Evolutionary conservation across 1,284 basidiomycete genomes (phyloP).

Genomic region (Trichosporon sp.): DNA sequence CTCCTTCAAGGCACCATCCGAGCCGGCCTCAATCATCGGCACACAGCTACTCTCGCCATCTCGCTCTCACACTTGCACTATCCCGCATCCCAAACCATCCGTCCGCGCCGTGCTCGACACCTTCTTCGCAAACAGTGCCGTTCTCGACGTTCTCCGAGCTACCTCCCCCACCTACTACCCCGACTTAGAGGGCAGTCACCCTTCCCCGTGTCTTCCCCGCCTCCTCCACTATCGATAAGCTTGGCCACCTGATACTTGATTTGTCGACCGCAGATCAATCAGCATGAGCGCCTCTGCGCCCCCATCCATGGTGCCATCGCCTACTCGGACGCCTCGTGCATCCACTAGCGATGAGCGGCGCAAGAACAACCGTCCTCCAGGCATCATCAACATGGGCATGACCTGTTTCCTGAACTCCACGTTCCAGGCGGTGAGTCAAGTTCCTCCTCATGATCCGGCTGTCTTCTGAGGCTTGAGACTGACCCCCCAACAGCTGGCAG

Average conservation of each 20-base stretch:
- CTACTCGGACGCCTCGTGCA: conserved; percentile 16
- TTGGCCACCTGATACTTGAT: neutral
- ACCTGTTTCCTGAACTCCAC: conserved; percentile 92
- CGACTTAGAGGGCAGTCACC: neutral
- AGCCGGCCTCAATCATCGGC: neutral
- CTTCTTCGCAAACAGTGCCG: neutral
- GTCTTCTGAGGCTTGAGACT: neutral
- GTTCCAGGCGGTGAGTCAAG: conserved; percentile 56
- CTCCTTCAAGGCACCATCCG: neutral
- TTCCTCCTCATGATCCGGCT: neutral
- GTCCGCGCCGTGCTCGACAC: neutral
- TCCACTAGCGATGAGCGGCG: neutral
- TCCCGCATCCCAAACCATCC: neutral
- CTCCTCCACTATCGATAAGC: neutral
- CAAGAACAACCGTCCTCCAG: conserved; percentile 45
- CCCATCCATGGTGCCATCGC: conserved; percentile 18
- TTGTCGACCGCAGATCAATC: neutral
- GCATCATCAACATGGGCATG: conserved; percentile 78
- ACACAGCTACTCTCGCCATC: neutral
- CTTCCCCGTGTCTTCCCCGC: neutral
- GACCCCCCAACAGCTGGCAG: conserved; percentile 26
- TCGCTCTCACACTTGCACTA: neutral
- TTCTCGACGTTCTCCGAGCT: neutral
- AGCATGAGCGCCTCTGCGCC: conserved; percentile 20
- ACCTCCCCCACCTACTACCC: neutral